Base-by-base conservation (phyloP, 2,329 filamentous ascomycete genomes). In the Colletotrichum sp. region DNA sequence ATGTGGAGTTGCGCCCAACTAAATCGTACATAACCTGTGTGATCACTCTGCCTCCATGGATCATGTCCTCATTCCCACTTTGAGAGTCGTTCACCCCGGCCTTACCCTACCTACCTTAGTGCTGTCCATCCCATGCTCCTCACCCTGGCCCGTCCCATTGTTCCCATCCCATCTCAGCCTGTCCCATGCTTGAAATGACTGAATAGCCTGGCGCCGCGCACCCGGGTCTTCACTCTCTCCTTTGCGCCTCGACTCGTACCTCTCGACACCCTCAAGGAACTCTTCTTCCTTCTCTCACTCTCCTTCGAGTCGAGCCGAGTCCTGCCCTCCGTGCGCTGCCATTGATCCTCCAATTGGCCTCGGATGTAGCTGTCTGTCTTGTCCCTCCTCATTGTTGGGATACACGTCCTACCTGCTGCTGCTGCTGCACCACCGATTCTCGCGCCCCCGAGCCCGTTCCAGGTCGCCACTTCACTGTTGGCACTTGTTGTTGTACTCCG, bases 21-120 rank as follows among this genome's bases (percentile, higher is more conserved):
- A 39, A 62, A 73, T 30, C 55, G 44, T 73, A 71, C 24, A 57
- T 65, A 86, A 86, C 30, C 83, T 89, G 6, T 87, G 16, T 30
- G 60, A 52, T 52, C 44, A 52, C 44, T 49, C 44, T 52, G 44
- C 16, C 44, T 52, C 44, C 44, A 52, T 21, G 44, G 44, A 52
- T 36, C 34, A 67, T 74, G 67, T 70, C 57, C 57, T 34, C 69
- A 74, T 71, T 60, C 60, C 72, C 72, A 60, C 34, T 68, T 26
- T 55, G 28, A 52, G 44, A 57, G 28, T 34, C 52, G 8, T 28
- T 59, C 36, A 12, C 68, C 72, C 68, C 34, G 68, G 72, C 57
- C 30, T 71, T 26, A 21, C 36, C 63, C 34, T 69, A 24, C 57
- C 57, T 59, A 73, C 63, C 69, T 36, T 72, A 57, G 70, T 73